Evolutionary conservation across 2,329 filamentous ascomycete species (phyloP).

Genomic region (Trichophyton mentagrophytes): DNA sequence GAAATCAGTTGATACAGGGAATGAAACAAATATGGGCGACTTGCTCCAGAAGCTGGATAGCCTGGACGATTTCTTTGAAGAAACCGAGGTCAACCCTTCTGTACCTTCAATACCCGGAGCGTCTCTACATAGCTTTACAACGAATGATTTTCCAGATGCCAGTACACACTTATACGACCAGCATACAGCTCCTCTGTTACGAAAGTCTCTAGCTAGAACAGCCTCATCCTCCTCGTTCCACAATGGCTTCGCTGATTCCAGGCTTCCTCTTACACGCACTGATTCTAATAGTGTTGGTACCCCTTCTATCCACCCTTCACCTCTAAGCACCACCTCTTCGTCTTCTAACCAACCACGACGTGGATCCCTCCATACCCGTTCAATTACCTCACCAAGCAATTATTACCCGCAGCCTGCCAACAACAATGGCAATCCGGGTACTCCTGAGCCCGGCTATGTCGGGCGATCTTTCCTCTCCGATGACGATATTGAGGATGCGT

Average conservation of each 20-base stretch:
- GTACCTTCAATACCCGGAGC: slow-evolving; percentile 25
- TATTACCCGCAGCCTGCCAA: slow-evolving; percentile 27
- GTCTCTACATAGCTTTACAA: slow-evolving; percentile 37
- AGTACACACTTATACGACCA: slow-evolving; percentile 82
- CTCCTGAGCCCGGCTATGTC: slow-evolving; percentile 36
- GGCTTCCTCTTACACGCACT: slow-evolving; percentile 45
- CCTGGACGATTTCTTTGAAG: slow-evolving; percentile 71
- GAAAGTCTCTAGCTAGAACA: slow-evolving; percentile 63
- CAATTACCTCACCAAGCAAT: slow-evolving; percentile 65
- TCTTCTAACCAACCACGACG: slow-evolving; percentile 32
- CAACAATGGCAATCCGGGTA: slow-evolving; percentile 16
- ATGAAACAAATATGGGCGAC: slow-evolving; percentile 60
- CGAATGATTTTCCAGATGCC: slow-evolving; percentile 53
- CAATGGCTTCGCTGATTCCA: slow-evolving; percentile 68
- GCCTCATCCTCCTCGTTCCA: slow-evolving; percentile 67
- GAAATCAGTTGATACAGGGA: slow-evolving; percentile 63
- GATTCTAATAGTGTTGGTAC: slow-evolving; percentile 46
- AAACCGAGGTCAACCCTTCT: slow-evolving; percentile 47
- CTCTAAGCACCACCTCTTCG: slow-evolving; percentile 36
- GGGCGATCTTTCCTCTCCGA: slow-evolving; percentile 56
- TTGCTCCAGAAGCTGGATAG: slow-evolving; percentile 68
- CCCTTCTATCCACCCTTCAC: slow-evolving; percentile 32
- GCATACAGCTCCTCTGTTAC: slow-evolving; percentile 77
- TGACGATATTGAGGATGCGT: slow-evolving; percentile 63
- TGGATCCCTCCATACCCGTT: slow-evolving; percentile 64